These are phyloP conservation scores for Fimicolochytrium jonesii DNA, from an alignment of 192 early-diverging fungal species.

Conservation along the genomic window DNA sequence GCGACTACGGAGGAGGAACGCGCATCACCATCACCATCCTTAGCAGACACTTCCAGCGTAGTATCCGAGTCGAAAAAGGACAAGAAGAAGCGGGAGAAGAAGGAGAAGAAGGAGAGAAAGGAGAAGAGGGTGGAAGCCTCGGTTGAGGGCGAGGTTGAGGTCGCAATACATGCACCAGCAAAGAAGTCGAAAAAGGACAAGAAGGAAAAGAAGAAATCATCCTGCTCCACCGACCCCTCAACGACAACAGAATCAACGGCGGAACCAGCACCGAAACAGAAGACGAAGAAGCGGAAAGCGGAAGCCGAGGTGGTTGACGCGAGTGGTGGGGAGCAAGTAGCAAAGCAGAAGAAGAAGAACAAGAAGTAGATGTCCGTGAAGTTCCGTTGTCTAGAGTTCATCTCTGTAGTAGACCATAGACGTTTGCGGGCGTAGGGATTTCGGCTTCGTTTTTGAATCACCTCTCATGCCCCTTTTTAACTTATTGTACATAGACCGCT, in stretches of 20 bases:
- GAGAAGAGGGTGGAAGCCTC: slow-evolving; percentile 26
- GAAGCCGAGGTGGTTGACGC: slow-evolving; percentile 25
- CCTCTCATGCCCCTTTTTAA: too few species aligned
- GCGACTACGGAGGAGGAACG: too few species aligned
- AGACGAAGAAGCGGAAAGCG: slow-evolving; percentile 32
- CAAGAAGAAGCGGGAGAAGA: slow-evolving; percentile 17
- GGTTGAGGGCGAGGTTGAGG: slow-evolving; percentile 40
- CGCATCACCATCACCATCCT: too few species aligned
- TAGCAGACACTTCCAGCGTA: too few species aligned
- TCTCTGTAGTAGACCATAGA: not conserved
- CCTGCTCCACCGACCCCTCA: slow-evolving; percentile 31
- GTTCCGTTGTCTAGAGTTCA: not conserved
- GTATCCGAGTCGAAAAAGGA: slow-evolving; percentile 19
- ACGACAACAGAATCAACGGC: not conserved
- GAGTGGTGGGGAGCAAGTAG: slow-evolving; percentile 33
- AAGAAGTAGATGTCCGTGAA: slow-evolving; percentile 3
- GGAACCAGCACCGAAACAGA: slow-evolving; percentile 4
- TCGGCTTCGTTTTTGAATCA: too few species aligned
- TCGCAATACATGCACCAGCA: not conserved
- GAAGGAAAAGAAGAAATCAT: slow-evolving; percentile 33
- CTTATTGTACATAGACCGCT: too few species aligned
- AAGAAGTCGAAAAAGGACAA: slow-evolving; percentile 7
- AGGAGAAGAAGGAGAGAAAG: slow-evolving; percentile 31
- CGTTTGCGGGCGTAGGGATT: too few species aligned
- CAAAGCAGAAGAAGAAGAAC: slow-evolving; percentile 42